Conservation (phyloP, 805 yeast species). For the Metschnikowia borealis region DNA sequence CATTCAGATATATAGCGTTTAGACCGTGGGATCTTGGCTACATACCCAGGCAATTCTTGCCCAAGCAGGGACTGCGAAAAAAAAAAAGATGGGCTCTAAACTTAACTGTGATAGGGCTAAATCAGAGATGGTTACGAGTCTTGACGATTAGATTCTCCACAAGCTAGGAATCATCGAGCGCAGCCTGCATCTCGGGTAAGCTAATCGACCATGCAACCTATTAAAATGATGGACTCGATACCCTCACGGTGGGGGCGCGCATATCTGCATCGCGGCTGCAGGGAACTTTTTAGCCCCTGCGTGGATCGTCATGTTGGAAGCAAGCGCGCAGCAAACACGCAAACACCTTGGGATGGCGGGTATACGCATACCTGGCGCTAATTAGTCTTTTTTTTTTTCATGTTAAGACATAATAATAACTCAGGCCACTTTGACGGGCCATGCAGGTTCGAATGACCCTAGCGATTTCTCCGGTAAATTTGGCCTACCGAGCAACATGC, state of each 20-base stretch:
- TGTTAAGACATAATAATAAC: background rate
- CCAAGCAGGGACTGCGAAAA: background rate
- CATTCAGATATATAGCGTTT: background rate
- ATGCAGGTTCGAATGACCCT: slow-evolving; percentile 1
- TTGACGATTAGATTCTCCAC: background rate
- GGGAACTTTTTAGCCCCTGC: slow-evolving; percentile 2
- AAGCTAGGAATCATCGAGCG: slow-evolving; percentile 2
- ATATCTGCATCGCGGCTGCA: slow-evolving; percentile 5
- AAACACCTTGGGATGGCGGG: background rate
- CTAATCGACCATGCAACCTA: slow-evolving; percentile 4
- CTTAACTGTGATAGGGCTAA: background rate
- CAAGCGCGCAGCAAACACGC: background rate
- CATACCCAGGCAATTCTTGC: slow-evolving; percentile 3
- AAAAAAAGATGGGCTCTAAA: background rate
- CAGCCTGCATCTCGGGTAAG: background rate
- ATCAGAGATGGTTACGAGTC: background rate
- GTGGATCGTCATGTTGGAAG: slow-evolving; percentile 1
- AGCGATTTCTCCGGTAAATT: background rate
- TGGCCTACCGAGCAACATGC: background rate
- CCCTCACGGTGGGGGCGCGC: background rate
- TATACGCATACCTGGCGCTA: background rate
- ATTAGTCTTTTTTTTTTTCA: background rate
- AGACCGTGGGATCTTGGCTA: background rate
- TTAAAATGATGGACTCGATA: background rate
- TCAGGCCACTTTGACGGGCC: slow-evolving; percentile 1